Percentiles rank a stretch among this genome's conserved stretches.
phyloP scores from a whole-genome alignment of 1,139 yeast genomes.

The Pneumocystis sp. region DNA sequence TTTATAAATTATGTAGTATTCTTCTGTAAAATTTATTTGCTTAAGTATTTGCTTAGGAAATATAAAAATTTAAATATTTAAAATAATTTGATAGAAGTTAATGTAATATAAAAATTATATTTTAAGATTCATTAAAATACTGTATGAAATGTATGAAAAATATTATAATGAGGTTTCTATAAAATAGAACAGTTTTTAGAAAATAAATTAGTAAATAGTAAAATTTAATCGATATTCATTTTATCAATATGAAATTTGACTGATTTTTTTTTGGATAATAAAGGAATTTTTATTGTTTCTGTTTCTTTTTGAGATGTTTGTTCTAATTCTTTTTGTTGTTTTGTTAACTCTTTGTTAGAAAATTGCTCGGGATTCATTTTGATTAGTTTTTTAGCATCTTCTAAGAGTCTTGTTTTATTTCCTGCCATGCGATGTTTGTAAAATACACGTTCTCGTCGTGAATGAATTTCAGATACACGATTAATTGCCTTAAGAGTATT shows the following conservation, averaged over 20 bases:
- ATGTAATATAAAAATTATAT: neutral
- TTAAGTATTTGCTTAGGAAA: neutral
- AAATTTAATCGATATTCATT: neutral
- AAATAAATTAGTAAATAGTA: neutral
- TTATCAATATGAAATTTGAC: neutral
- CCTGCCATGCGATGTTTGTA: slow-evolving; percentile 99
- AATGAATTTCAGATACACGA: slow-evolving; percentile 89
- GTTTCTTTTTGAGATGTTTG: neutral
- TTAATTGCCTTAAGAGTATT: slow-evolving; percentile 91
- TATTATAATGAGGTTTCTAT: neutral
- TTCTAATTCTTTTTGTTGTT: neutral
- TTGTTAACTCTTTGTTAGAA: neutral
- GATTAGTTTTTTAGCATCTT: slow-evolving; percentile 37
- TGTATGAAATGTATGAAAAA: neutral
- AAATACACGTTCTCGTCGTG: slow-evolving; percentile 94
- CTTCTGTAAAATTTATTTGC: too few relatives aligned
- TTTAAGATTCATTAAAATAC: neutral
- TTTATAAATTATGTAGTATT: neutral
- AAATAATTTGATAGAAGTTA: neutral
- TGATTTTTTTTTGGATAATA: neutral
- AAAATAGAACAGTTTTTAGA: neutral
- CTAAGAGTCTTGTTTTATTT: slow-evolving; percentile 67
- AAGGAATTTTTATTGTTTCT: neutral
- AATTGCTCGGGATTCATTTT: neutral
- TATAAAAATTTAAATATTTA: neutral